A percentile compares a stretch with the other conserved stretches of the same genome.
Conservation (phyloP, 1,284 basidiomycete species). For the Cutaneotrichosporon sp. region DNA sequence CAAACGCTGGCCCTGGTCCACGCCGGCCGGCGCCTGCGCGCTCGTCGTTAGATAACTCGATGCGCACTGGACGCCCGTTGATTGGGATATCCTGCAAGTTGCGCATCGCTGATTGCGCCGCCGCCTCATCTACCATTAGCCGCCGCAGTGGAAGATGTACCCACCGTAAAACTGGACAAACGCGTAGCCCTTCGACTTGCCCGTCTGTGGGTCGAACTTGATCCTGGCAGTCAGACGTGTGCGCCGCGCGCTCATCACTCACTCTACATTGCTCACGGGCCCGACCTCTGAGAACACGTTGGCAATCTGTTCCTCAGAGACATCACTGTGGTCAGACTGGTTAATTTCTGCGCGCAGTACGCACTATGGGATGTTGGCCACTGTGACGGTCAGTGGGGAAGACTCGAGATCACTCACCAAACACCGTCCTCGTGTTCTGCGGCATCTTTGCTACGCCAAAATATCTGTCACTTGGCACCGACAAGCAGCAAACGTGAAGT, state of each 20-base stretch:
- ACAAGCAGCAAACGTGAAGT: too few species aligned
- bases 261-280: slow-evolving; percentile 51
- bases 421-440: slow-evolving; percentile 6
- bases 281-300: slow-evolving; percentile 50
- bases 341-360: neutral
- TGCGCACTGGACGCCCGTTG: slow-evolving; percentile 73
- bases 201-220: slow-evolving; percentile 92
- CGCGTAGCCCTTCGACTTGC: slow-evolving; percentile 93
- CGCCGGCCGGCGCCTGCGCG: slow-evolving; percentile 54
- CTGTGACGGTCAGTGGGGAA: neutral
- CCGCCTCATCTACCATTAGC: slow-evolving; percentile 72
- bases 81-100: slow-evolving; percentile 78
- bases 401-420: slow-evolving; percentile 1
- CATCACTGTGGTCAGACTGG: slow-evolving; percentile 23
- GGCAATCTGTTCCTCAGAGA: slow-evolving; percentile 49
- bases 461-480: too few species aligned
- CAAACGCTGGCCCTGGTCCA: neutral
- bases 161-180: slow-evolving; percentile 94
- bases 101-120: slow-evolving; percentile 74
- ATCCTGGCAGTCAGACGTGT: slow-evolving; percentile 55
- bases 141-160: slow-evolving; percentile 20
- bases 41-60: slow-evolving; percentile 62
- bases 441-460: neutral
- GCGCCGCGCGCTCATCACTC: slow-evolving; percentile 8
- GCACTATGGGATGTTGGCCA: slow-evolving; percentile 11